These are phyloP conservation scores for Samsoniella hepiali DNA, from an alignment of 2,329 filamentous ascomycete genomes.

Conservation along the genomic window DNA sequence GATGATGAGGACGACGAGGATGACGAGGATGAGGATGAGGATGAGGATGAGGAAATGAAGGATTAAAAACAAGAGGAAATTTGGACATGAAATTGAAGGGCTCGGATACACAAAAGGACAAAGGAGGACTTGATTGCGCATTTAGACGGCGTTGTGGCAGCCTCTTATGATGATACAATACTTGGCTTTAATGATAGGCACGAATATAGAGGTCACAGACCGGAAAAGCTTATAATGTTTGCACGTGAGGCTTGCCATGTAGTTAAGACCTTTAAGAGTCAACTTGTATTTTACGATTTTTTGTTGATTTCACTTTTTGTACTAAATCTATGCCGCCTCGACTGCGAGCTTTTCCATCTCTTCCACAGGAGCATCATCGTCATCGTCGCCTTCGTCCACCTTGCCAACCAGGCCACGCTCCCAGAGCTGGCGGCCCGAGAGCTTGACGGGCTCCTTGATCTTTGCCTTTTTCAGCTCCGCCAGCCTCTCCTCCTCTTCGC, in stretches of 20 bases:
- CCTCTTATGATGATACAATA: slow-evolving; percentile 5
- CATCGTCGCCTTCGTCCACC: slow-evolving; percentile 62
- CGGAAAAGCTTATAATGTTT: background rate
- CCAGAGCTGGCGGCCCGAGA: slow-evolving; percentile 76
- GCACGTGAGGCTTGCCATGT: background rate
- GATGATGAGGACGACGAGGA: slow-evolving; percentile 37
- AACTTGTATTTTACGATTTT: slow-evolving; percentile 10
- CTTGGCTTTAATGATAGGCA: slow-evolving; percentile 16
- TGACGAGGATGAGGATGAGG: slow-evolving; percentile 32
- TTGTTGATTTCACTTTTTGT: background rate
- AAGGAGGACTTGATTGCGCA: slow-evolving; percentile 13
- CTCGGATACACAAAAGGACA: slow-evolving; percentile 25
- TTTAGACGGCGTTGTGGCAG: slow-evolving; percentile 27
- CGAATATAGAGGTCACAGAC: slow-evolving; percentile 7
- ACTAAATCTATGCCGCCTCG: slow-evolving; percentile 39
- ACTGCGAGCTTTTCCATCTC: slow-evolving; percentile 71
- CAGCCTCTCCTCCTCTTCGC: slow-evolving; percentile 70
- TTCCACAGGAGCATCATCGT: slow-evolving; percentile 60
- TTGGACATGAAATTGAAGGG: slow-evolving; percentile 23
- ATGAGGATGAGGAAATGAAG: slow-evolving; percentile 57
- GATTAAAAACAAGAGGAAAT: slow-evolving; percentile 47
- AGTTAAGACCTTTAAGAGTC: background rate
- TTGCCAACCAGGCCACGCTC: slow-evolving; percentile 69
- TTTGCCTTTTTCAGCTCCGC: slow-evolving; percentile 80
- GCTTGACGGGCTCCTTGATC: slow-evolving; percentile 68